Evolutionary conservation across 139 green algal genomes (phyloP).

Genomic region (Mychonastes homosphaera): DNA sequence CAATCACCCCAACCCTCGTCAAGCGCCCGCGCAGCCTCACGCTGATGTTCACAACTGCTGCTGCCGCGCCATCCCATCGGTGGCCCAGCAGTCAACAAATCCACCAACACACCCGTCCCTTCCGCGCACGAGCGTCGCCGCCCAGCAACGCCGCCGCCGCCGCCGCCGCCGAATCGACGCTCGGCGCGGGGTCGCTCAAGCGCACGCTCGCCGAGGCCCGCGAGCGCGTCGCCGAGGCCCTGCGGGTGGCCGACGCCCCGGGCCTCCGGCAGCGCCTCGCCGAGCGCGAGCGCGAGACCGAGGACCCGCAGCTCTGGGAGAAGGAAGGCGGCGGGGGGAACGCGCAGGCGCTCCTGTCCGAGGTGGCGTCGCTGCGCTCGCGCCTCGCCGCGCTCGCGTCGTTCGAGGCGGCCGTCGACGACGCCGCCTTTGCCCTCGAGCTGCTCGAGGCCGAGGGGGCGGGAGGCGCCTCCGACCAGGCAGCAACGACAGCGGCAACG

Average conservation of each 20-base stretch:
- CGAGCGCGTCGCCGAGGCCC: constrained; percentile 5
- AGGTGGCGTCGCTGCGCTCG: neutral
- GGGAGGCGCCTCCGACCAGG: neutral
- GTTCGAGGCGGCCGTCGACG: constrained; percentile 26
- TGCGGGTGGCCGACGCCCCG: constrained; percentile 29
- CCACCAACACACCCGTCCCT: no score
- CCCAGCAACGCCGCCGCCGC: no score
- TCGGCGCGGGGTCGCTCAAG: no score
- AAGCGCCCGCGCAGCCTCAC: no score
- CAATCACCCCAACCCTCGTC: no score
- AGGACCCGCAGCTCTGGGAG: constrained; percentile 20
- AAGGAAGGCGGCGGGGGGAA: constrained; percentile 11
- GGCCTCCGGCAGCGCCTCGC: constrained; percentile 19
- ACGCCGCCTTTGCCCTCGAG: constrained; percentile 20
- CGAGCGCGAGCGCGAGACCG: constrained; percentile 36
- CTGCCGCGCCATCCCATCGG: no score
- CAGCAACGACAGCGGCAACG: neutral
- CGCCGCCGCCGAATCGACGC: no score
- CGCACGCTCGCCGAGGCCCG: neutral
- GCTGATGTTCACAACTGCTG: no score
- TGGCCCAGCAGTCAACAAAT: no score
- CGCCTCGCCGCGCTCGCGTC: neutral
- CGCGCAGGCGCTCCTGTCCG: neutral
- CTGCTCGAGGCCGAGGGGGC: constrained; percentile 9
- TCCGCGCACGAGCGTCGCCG: no score